Base-by-base conservation (phyloP, 106 monocot genomes). In the Cymbidium sinense region DNA sequence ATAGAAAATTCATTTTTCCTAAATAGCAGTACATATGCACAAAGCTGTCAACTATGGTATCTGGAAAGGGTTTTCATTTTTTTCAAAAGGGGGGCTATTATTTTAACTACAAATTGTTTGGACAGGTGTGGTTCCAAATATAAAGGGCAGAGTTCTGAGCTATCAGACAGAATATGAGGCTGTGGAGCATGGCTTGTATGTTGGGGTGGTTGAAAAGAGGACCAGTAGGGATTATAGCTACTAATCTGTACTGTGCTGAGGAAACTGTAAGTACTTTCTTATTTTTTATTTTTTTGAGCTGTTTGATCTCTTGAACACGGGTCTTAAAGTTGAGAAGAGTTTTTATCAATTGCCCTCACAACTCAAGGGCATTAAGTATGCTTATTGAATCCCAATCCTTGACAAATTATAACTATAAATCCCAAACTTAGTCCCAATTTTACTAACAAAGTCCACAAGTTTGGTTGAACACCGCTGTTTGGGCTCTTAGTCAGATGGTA, bases 191-290 rank as follows among this genome's bases (percentile, higher is more conserved):
- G 92, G 92, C 1, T 78, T 99, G 65, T 95, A 99, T 86, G 92
- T 92, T 73, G 89, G 92, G 99, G 20, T 99, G 99, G 95, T 81
- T 99, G 52, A 99, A 99, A 86, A 90, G 99, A 83, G 99, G 99
- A 27, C 95, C 99, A 69, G 93, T 95, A 70, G 95, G 99, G 69
- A 99, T 95, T 43, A 79, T 95, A 74, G 95, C 82, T 19, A 95
- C 99, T 73, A 99, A 99, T 70, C 91, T 99, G 51, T 91, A 95
- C 44, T 95, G 95, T 84, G 99, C 95, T 6, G 99, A 95, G 75
- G 99, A 99, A 89, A 99, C 99, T 0, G 95, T 99, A 83, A 82
- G 85, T 29, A 19, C n/a, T n/a, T n/a, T n/a, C n/a, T n/a, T n/a
- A n/a, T n/a, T n/a, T n/a, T n/a, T n/a, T n/a, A n/a, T n/a, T n/a